Conservation (phyloP, 768 basidiomycete genomes). For the Psilocybe azurescens region DNA sequence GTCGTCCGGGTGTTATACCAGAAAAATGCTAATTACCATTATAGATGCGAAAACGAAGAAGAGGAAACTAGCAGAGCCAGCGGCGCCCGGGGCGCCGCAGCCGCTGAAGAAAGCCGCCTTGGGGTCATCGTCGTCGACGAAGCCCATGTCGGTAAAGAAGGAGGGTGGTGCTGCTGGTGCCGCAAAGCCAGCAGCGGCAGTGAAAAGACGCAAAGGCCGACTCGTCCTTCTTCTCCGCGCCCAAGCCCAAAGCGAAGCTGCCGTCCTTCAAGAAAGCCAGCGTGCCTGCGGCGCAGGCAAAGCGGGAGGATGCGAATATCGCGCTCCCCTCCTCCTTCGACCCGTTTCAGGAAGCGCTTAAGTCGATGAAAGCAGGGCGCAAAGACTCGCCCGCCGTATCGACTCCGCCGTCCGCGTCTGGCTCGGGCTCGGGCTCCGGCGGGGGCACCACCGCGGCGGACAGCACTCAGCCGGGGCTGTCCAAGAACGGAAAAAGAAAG, state of each 20-base stretch:
- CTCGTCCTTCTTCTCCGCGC: conserved; percentile 87
- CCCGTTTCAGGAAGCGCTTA: conserved; percentile 84
- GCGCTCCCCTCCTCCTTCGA: conserved; percentile 80
- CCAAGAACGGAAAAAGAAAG: conserved; percentile 62
- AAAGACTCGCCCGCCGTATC: conserved; percentile 66
- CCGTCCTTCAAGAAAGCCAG: conserved; percentile 87
- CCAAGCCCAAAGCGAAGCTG: conserved; percentile 82
- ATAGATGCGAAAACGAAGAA: conserved; percentile 72
- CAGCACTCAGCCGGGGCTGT: conserved; percentile 34
- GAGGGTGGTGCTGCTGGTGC: conserved; percentile 34
- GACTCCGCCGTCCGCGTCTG: conserved; percentile 52
- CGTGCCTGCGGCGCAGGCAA: conserved; percentile 27
- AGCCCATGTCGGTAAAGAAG: conserved; percentile 59
- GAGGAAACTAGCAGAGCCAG: conserved; percentile 68
- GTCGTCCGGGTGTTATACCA: conserved; percentile 22
- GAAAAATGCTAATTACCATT: conserved; percentile 5
- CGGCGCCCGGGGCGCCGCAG: conserved; percentile 46
- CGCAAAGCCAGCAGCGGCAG: conserved; percentile 30
- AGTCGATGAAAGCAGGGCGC: conserved; percentile 62
- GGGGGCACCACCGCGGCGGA: conserved; percentile 32
- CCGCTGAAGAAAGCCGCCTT: conserved; percentile 73
- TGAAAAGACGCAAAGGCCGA: conserved; percentile 79
- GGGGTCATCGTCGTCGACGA: conserved; percentile 44
- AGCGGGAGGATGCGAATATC: conserved; percentile 64
- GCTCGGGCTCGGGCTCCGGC: not conserved